These are phyloP conservation scores for Phialophora expanda DNA, from an alignment of 2,329 filamentous ascomycete species.

Conservation along the genomic window DNA sequence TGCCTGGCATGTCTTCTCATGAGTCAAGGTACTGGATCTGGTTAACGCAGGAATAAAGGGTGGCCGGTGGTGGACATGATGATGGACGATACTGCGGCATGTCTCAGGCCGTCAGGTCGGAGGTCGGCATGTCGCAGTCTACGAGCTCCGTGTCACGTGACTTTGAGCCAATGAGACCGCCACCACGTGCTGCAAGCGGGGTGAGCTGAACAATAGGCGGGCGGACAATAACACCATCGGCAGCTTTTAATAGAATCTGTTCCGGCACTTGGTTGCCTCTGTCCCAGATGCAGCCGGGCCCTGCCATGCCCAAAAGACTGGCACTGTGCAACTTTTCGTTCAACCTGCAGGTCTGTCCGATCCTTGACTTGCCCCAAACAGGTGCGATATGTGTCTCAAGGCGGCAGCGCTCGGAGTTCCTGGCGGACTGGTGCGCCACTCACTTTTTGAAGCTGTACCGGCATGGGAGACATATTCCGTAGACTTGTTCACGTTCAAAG, in stretches of 20 bases:
- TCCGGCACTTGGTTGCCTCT: conserved; percentile 8
- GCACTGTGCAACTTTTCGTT: background rate
- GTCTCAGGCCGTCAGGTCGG: conserved; percentile 23
- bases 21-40: conserved; percentile 13
- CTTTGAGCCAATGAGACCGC: conserved; percentile 14
- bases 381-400: background rate
- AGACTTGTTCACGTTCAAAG: background rate
- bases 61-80: conserved; percentile 1
- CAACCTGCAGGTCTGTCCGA: background rate
- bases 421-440: background rate
- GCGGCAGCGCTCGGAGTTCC: background rate
- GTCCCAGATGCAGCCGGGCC: background rate
- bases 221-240: conserved; percentile 27
- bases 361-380: background rate
- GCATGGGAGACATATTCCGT: background rate
- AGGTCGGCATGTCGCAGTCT: conserved; percentile 27
- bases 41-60: conserved; percentile 6
- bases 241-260: conserved; percentile 25
- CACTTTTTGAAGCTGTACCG: background rate
- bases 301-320: conserved; percentile 1
- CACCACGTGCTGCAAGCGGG: conserved; percentile 17
- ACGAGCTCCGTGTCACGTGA: conserved; percentile 32
- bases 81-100: conserved; percentile 12
- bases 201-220: background rate
- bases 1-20: background rate